Base-by-base conservation (phyloP, 108 stramenopile genomes). In the Skeletonema potamos region DNA sequence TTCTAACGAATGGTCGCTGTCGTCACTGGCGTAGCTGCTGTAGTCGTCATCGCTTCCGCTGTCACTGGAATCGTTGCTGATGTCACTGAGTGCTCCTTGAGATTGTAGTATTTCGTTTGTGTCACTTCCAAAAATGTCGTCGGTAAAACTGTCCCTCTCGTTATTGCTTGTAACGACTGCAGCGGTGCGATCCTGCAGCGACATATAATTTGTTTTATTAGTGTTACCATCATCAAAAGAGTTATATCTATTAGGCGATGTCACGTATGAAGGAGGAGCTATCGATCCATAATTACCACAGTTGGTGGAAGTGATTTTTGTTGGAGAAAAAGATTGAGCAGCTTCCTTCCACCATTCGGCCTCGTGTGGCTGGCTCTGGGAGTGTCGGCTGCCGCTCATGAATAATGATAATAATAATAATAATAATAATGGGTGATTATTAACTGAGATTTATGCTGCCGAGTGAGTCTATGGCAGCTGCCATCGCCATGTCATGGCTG, bases 1-100 rank as follows among this genome's bases (percentile, higher is more conserved):
- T 63, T 67, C 71, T 17, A 79, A 6, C 37, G 30, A 18, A 29
- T 46, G 32, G 15, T 72, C 65, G 32, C 30, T 13, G 0, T 66
- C 65, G 30, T 33, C 24, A 41, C 44, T 48, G 15, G 30, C 36
- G 37, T 62, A 24, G 36, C 46, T 66, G 46, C 7, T 27, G 27
- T 66, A 28, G 48, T 54, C 28, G 15, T 54, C 34, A 17, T 43
- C 39, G 2, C 41, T 48, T 32, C 26, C 64, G 26, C 58, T 58
- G 58, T 22, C 20, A 17, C 34, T 58, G 4, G 44, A 46, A 46
- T 46, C 44, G 44, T 46, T 46, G 18, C 44, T 46, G 0, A 46
- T 46, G 18, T 46, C 44, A 46, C 44, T 46, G 3, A 46, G 44
- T 46, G 44, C 13, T 46, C 18, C 44, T 46, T 20, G 36, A 37